A percentile compares a stretch with the other conserved stretches of the same genome.
Evolutionary conservation across 768 basidiomycete genomes (phyloP).

Genomic region (Glaciozyma antarctica): DNA sequence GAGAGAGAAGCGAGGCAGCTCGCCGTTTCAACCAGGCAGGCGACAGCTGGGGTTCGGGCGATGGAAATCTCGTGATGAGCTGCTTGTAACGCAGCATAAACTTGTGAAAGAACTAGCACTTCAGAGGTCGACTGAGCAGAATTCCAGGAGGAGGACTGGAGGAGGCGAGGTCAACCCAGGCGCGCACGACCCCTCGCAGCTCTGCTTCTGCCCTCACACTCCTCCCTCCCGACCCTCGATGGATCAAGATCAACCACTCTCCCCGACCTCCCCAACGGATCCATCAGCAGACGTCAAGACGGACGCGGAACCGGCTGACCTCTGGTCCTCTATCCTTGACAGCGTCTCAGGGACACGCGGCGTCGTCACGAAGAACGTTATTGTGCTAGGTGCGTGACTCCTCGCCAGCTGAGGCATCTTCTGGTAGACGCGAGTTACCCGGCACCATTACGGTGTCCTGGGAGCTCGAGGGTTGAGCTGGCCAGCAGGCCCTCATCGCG

Average conservation of each 20-base stretch:
- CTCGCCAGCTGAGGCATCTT: too few species aligned
- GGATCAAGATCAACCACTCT: neutral
- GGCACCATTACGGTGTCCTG: too few species aligned
- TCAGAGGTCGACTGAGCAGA: neutral
- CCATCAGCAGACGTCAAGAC: neutral
- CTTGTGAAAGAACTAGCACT: neutral
- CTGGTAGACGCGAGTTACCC: neutral
- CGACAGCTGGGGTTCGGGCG: too few species aligned
- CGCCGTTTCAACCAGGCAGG: neutral
- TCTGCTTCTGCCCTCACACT: neutral
- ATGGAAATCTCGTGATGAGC: too few species aligned
- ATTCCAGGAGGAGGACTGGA: neutral
- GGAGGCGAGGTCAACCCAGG: neutral
- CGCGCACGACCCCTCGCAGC: too few species aligned
- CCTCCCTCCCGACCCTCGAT: neutral
- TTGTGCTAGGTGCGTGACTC: constrained; percentile 53
- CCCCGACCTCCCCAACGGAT: neutral
- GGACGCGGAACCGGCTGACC: constrained; percentile 45
- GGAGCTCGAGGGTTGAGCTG: too few species aligned
- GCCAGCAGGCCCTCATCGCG: neutral
- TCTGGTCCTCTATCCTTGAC: constrained; percentile 90
- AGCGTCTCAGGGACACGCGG: constrained; percentile 70
- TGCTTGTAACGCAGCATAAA: too few species aligned
- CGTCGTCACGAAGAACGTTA: constrained; percentile 74
- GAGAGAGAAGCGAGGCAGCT: constrained; percentile 5